Conservation (phyloP, 805 yeast species). For the Suhomyces vadensis region DNA sequence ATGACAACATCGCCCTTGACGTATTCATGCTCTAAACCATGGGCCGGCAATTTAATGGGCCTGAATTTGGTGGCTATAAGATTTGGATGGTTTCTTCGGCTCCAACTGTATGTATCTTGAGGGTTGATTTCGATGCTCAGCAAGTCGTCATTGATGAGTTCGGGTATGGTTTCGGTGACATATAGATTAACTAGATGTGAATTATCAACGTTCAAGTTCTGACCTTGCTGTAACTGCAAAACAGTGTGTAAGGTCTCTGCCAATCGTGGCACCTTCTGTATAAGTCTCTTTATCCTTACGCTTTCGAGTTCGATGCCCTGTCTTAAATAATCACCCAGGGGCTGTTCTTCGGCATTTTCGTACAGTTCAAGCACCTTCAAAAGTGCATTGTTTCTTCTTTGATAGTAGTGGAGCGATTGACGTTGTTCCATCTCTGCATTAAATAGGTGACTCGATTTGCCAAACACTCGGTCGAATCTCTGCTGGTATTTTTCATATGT, state of each 20-base stretch:
- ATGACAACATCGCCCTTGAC: not conserved
- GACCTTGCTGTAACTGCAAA: slow-evolving; percentile 1
- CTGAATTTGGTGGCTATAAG: slow-evolving; percentile 36
- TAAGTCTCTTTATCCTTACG: slow-evolving; percentile 10
- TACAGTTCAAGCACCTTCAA: slow-evolving; percentile 28
- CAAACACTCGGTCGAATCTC: slow-evolving; percentile 23
- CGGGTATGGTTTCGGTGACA: slow-evolving; percentile 39
- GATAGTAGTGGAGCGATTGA: slow-evolving; percentile 32
- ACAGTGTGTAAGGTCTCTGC: not conserved
- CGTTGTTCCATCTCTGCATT: slow-evolving; percentile 36
- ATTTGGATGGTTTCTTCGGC: slow-evolving; percentile 35
- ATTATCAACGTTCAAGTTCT: slow-evolving; percentile 16
- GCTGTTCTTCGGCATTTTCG: slow-evolving; percentile 11
- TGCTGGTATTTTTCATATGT: slow-evolving; percentile 30
- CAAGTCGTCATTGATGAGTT: slow-evolving; percentile 38
- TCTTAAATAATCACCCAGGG: slow-evolving; percentile 3
- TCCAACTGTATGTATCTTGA: slow-evolving; percentile 40
- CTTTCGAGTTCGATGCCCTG: not conserved
- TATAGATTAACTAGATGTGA: slow-evolving; percentile 26
- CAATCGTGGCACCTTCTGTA: slow-evolving; percentile 13
- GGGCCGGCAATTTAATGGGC: slow-evolving; percentile 28
- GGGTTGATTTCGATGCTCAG: slow-evolving; percentile 39
- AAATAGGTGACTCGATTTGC: slow-evolving; percentile 27
- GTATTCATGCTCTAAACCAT: slow-evolving; percentile 18
- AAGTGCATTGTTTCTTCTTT: slow-evolving; percentile 40